These are phyloP conservation scores for Solanum megistacrolobum DNA, from an alignment of 257 asterid genomes.

Conservation along the genomic window DNA sequence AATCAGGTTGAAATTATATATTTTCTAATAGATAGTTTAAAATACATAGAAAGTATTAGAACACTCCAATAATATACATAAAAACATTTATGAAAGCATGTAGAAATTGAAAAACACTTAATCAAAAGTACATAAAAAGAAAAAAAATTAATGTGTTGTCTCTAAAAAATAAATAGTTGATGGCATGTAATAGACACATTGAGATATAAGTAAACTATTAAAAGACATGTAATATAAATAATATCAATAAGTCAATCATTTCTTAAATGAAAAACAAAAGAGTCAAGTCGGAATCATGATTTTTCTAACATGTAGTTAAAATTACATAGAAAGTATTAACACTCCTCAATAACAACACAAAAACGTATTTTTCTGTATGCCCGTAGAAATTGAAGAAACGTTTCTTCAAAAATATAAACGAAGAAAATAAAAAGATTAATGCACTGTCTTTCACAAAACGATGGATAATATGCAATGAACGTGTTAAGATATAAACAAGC, in stretches of 20 bases:
- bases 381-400: background rate
- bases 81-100: background rate
- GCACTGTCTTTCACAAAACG: background rate
- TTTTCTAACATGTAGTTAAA: background rate
- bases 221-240: background rate
- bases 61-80: background rate
- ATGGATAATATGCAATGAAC: background rate
- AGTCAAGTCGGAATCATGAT: background rate
- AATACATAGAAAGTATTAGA: background rate
- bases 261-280: background rate
- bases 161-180: no score
- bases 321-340: background rate
- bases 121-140: background rate
- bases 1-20: background rate
- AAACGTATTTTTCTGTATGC: background rate
- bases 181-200: background rate
- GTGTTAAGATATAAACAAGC: background rate
- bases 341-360: background rate
- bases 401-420: background rate
- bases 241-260: background rate
- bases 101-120: background rate
- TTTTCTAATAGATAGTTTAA: no score
- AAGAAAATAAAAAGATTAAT: background rate
- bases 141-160: background rate
- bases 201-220: background rate